Conservation (phyloP, 352 stramenopile genomes). For the Phytopythium vexans region DNA sequence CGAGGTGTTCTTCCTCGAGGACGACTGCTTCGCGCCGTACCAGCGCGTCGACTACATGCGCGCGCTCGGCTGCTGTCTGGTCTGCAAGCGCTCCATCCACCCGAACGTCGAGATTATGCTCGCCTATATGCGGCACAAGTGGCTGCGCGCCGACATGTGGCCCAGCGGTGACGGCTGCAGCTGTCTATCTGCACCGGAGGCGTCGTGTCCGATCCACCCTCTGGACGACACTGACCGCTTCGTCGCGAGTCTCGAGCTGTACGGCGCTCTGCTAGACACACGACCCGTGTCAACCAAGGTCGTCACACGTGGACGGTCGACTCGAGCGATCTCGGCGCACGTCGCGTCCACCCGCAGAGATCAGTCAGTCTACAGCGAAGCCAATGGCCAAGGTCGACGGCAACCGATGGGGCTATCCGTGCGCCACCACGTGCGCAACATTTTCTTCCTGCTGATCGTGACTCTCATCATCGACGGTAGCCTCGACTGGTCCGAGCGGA, state of each 20-base stretch:
- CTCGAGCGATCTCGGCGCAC: neutral
- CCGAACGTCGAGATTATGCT: constrained; percentile 63
- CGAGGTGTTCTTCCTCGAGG: constrained; percentile 28
- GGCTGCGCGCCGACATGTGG: constrained; percentile 33
- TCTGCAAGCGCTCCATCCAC: constrained; percentile 48
- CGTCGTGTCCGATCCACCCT: constrained; percentile 21
- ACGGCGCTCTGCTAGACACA: constrained; percentile 5
- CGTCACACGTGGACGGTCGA: neutral
- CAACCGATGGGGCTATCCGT: constrained; percentile 1
- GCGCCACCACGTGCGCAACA: constrained; percentile 30
- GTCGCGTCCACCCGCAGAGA: neutral
- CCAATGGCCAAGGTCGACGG: neutral
- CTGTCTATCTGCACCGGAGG: constrained; percentile 14
- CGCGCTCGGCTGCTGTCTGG: constrained; percentile 32
- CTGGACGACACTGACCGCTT: constrained; percentile 36
- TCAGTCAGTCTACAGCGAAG: neutral
- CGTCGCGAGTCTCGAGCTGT: constrained; percentile 15
- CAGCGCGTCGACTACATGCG: constrained; percentile 55
- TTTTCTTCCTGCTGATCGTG: constrained; percentile 45
- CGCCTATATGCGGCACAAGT: constrained; percentile 35
- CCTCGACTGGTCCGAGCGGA: constrained; percentile 41
- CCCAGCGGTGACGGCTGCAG: constrained; percentile 15
- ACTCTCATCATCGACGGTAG: constrained; percentile 39
- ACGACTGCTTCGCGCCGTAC: constrained; percentile 21
- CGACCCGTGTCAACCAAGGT: neutral